Evolutionary conservation across 768 basidiomycete genomes (phyloP).

Genomic region (Dioszegia aurantiaca): DNA sequence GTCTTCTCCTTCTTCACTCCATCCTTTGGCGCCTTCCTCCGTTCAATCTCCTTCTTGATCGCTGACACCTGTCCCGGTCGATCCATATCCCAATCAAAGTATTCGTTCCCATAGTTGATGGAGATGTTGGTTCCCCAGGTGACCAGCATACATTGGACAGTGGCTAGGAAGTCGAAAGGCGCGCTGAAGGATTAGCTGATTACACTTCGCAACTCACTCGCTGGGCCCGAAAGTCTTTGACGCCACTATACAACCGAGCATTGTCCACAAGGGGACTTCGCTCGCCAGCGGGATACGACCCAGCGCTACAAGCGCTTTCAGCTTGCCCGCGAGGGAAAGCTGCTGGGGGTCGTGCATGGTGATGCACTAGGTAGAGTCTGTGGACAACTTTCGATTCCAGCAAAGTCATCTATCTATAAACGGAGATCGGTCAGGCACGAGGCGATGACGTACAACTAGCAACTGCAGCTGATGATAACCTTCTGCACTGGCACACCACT

Average conservation of each 20-base stretch:
- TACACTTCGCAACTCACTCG: not conserved
- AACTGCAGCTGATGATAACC: no score
- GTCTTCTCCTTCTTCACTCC: not conserved
- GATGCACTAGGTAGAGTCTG: no score
- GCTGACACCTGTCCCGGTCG: slow-evolving; percentile 24
- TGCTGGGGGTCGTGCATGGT: slow-evolving; percentile 25
- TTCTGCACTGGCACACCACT: no score
- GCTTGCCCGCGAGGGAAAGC: slow-evolving; percentile 18
- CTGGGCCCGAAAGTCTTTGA: slow-evolving; percentile 18
- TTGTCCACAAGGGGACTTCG: slow-evolving; percentile 29
- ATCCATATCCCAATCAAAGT: slow-evolving; percentile 37
- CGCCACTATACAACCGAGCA: slow-evolving; percentile 29
- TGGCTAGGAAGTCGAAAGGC: not conserved
- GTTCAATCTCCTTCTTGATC: slow-evolving; percentile 22
- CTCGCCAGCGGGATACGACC: slow-evolving; percentile 34
- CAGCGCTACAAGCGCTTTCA: slow-evolving; percentile 28
- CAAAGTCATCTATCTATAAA: no score
- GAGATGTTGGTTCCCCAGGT: slow-evolving; percentile 35
- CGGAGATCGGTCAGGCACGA: no score
- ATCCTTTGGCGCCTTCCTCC: slow-evolving; percentile 3
- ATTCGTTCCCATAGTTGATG: slow-evolving; percentile 41
- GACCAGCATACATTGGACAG: slow-evolving; percentile 17
- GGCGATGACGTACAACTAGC: no score
- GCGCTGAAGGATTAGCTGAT: not conserved
- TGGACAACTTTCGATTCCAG: no score